Base-by-base conservation (phyloP, 2,329 filamentous ascomycete genomes). In the Trichoderma koningiopsis region DNA sequence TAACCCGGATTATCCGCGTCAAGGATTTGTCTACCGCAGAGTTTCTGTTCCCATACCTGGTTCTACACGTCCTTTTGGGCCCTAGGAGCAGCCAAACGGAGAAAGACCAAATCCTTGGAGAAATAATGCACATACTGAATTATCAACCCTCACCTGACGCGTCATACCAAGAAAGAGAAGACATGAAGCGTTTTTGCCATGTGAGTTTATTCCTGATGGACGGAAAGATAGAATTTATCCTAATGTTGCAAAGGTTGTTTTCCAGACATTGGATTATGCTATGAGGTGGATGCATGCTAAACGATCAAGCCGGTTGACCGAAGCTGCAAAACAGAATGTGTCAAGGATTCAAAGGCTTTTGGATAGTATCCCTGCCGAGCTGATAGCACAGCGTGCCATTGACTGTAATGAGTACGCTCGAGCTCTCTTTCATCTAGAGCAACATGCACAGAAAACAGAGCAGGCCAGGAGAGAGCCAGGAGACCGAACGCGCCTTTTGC, bases 401-500 rank as follows among this genome's bases (percentile, higher is more conserved):
- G 92, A 97, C 76, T 98, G 95, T 80, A 93, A 92, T 70, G 96
- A 96, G 10, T 98, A 95, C 77, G 91, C 96, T 8, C 89, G 96
- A 62, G 96, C 96, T 1, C 83, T 99, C 22, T 97, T 97, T 76
- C 93, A 98, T 76, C 92, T 96, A 83, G 96, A 99, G 79, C 93
- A 97, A 74, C 92, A 97, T 77, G 94, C 94, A 68, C 83, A 83
- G 67, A 82, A 85, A 70, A 78, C 84, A 67, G 81, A 84, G 35
- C 80, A 81, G 31, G 75, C 79, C n/a, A 81, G 82, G 40, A 76
- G 82, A 31, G 83, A 84, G 0, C 79, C 82, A 1, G 83, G 84
- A 2, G 86, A 88, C 27, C 82, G 86, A n/a, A 85, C 91, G 65
- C 85, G 88, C 29, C 84, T 96, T 4, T 87, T 96, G 70, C 88